Conservation (phyloP, 805 yeast genomes). For the Candida sonorensis region DNA sequence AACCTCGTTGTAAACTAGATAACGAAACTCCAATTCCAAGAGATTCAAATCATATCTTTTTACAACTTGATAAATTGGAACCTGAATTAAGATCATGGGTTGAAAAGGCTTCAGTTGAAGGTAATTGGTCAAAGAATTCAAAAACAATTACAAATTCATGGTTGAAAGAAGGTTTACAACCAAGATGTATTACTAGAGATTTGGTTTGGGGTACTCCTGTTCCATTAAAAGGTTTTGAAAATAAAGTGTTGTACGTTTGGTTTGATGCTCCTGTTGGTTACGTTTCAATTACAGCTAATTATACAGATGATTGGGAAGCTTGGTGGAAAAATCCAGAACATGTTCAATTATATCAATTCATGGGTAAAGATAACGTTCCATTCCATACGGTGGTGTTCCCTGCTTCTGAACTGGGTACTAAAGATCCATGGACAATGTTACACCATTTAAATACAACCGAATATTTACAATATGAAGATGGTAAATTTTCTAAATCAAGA, state of each 20-base stretch:
- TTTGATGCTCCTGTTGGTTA: conserved; percentile 98
- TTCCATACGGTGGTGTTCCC: conserved; percentile 99
- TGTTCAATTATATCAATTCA: conserved; percentile 87
- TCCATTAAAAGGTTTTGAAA: conserved; percentile 77
- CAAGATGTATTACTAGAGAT: conserved; percentile 96
- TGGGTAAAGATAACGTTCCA: conserved; percentile 99
- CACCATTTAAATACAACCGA: conserved; percentile 93
- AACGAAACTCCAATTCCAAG: conserved; percentile 72
- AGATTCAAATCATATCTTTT: conserved; percentile 79
- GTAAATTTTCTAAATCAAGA: conserved; percentile 97
- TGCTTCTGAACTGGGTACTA: conserved; percentile 81
- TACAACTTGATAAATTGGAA: conserved; percentile 80
- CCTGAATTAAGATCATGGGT: conserved; percentile 70
- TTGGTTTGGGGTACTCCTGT: conserved; percentile 98
- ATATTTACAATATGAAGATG: conserved; percentile 95
- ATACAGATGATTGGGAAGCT: conserved; percentile 69
- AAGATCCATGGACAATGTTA: conserved; percentile 82
- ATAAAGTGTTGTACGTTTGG: conserved; percentile 96
- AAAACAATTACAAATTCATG: conserved; percentile 85
- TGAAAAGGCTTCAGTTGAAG: conserved; percentile 55
- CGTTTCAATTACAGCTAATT: conserved; percentile 91
- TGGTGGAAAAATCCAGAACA: conserved; percentile 97
- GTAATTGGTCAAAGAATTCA: conserved; percentile 90
- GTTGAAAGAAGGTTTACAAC: conserved; percentile 87
- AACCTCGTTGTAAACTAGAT: conserved; percentile 95